A percentile compares a stretch with the other conserved stretches of the same genome.
Evolutionary conservation across 257 asterid species (phyloP).

Genomic region (Solanum medicagineum): DNA sequence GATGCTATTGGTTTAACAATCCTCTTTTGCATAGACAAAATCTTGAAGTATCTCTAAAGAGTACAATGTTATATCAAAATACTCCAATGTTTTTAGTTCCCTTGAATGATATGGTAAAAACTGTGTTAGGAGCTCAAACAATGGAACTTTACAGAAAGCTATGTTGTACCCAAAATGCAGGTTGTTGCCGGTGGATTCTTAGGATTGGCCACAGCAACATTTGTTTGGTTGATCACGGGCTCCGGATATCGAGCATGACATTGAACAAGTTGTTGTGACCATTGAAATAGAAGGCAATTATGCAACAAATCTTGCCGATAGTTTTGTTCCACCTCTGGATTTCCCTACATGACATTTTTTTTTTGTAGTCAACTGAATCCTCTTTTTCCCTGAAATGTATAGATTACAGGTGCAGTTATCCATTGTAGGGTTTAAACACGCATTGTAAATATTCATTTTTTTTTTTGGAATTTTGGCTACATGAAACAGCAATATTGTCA

Average conservation of each 20-base stretch:
- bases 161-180: conserved; percentile 21
- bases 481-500: neutral
- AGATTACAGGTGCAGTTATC: neutral
- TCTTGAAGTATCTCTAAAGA: neutral
- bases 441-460: neutral
- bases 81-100: neutral
- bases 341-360: neutral
- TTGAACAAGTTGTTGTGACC: neutral
- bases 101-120: neutral
- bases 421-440: neutral
- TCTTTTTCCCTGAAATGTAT: neutral
- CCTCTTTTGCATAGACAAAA: neutral
- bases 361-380: neutral
- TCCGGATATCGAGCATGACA: conserved; percentile 22
- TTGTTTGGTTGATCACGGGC: conserved; percentile 24
- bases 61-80: neutral
- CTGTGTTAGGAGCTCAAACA: neutral
- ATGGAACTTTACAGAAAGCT: neutral
- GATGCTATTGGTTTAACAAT: neutral
- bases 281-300: neutral
- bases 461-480: neutral
- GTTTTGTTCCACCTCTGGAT: neutral
- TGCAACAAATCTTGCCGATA: neutral
- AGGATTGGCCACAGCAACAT: conserved; percentile 42
- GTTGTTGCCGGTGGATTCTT: conserved; percentile 72